These are phyloP conservation scores for Gossypium armourianum DNA, from an alignment of 441 rosid genomes.

Conservation along the genomic window DNA sequence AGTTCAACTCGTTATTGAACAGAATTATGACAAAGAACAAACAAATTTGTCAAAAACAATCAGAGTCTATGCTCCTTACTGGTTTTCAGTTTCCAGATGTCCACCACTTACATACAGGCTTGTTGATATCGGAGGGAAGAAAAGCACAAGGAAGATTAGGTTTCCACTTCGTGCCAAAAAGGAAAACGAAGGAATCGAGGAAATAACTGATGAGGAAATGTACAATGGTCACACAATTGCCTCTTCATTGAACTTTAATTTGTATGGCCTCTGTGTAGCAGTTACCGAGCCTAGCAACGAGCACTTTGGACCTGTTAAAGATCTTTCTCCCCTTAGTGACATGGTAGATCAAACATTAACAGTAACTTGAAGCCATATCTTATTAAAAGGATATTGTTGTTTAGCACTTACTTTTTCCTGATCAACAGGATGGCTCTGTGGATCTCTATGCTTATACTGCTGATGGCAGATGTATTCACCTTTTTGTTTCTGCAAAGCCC, in stretches of 20 bases:
- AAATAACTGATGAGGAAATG: slow-evolving; percentile 74
- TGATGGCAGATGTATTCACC: slow-evolving; percentile 66
- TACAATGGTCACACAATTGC: slow-evolving; percentile 81
- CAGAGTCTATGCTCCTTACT: slow-evolving; percentile 79
- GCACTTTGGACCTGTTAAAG: slow-evolving; percentile 60
- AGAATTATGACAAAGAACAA: slow-evolving; percentile 58
- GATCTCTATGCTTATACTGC: slow-evolving; percentile 68
- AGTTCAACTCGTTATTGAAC: slow-evolving; percentile 76
- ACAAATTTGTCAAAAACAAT: slow-evolving; percentile 47
- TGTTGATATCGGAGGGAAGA: slow-evolving; percentile 47
- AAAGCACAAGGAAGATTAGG: slow-evolving; percentile 39
- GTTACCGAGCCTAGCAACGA: slow-evolving; percentile 41
- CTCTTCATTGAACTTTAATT: slow-evolving; percentile 74
- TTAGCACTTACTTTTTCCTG: slow-evolving; percentile 16
- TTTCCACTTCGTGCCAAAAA: slow-evolving; percentile 47
- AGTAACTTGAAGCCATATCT: slow-evolving; percentile 13
- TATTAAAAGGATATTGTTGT: slow-evolving; percentile 14
- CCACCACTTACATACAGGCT: slow-evolving; percentile 68
- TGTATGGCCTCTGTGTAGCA: slow-evolving; percentile 60
- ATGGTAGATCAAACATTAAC: slow-evolving; percentile 42
- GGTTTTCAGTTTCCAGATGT: slow-evolving; percentile 81
- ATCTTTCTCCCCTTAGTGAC: slow-evolving; percentile 86
- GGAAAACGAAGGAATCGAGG: slow-evolving; percentile 37
- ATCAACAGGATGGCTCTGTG: slow-evolving; percentile 80
- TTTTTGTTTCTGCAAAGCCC: slow-evolving; percentile 75